Evolutionary conservation across 805 yeast species (phyloP).

Genomic region (Metschnikowia bowlesiae): DNA sequence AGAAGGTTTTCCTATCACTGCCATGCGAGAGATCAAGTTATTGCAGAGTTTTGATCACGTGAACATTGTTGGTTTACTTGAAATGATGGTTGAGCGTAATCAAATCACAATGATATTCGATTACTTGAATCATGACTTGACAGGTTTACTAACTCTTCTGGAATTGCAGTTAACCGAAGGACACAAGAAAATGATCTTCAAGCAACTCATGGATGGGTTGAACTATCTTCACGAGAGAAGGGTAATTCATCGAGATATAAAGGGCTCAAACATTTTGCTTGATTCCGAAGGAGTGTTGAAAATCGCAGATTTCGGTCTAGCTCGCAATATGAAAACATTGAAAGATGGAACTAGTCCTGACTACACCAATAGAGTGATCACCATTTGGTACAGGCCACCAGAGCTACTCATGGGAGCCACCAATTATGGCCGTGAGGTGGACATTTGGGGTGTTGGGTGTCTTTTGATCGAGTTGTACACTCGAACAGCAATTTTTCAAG

Average conservation of each 20-base stretch:
- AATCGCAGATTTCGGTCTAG: slow-evolving; percentile 81
- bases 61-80: slow-evolving; percentile 75
- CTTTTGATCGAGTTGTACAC: slow-evolving; percentile 76
- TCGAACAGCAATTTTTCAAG: slow-evolving; percentile 76
- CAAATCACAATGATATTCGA: slow-evolving; percentile 87
- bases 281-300: slow-evolving; percentile 59
- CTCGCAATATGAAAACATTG: slow-evolving; percentile 64
- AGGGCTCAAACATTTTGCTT: slow-evolving; percentile 72
- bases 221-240: slow-evolving; percentile 62
- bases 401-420: slow-evolving; percentile 89
- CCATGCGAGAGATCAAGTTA: slow-evolving; percentile 83
- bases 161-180: slow-evolving; percentile 56
- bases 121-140: slow-evolving; percentile 88
- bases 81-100: slow-evolving; percentile 80
- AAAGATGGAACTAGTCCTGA: slow-evolving; percentile 56
- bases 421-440: slow-evolving; percentile 84
- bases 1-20: slow-evolving; percentile 96
- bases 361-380: slow-evolving; percentile 92
- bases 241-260: slow-evolving; percentile 76
- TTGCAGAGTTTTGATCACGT: slow-evolving; percentile 78
- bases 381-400: slow-evolving; percentile 97
- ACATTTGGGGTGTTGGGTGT: slow-evolving; percentile 97
- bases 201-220: slow-evolving; percentile 64
- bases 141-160: slow-evolving; percentile 80
- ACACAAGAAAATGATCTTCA: slow-evolving; percentile 62